phyloP scores from a whole-genome alignment of 2,329 filamentous ascomycete species.

The Colletotrichum sp. region DNA sequence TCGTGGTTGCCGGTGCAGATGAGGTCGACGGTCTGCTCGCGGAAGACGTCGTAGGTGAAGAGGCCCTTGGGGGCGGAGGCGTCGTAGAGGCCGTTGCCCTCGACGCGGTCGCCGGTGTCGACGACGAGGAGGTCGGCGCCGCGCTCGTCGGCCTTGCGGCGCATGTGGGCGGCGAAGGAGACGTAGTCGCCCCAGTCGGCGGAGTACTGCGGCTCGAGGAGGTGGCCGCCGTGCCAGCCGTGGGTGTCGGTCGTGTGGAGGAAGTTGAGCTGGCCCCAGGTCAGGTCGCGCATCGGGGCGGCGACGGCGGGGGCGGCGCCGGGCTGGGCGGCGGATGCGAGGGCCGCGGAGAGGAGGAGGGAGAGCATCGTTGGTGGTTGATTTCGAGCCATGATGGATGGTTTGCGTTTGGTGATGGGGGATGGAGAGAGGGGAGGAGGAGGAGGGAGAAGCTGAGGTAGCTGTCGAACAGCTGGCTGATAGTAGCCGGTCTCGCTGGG shows the following conservation, averaged over 20 bases:
- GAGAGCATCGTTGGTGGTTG: neutral
- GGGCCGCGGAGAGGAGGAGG: neutral
- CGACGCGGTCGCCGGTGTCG: slow-evolving; percentile 91
- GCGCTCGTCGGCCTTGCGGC: slow-evolving; percentile 75
- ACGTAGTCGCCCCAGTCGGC: slow-evolving; percentile 99
- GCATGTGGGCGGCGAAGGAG: slow-evolving; percentile 87
- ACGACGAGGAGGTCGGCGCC: slow-evolving; percentile 90
- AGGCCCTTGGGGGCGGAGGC: slow-evolving; percentile 85
- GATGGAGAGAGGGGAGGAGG: neutral
- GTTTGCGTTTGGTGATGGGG: neutral
- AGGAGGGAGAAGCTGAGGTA: neutral
- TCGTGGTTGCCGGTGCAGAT: slow-evolving; percentile 94
- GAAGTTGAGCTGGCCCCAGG: slow-evolving; percentile 96
- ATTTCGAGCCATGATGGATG: neutral
- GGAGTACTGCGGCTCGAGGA: slow-evolving; percentile 92
- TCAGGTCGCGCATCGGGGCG: slow-evolving; percentile 82
- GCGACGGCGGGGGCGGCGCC: slow-evolving; percentile 78
- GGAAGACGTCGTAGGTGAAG: slow-evolving; percentile 88
- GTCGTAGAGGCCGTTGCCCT: slow-evolving; percentile 95
- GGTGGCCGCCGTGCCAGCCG: slow-evolving; percentile 92
- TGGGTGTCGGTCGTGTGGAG: slow-evolving; percentile 97
- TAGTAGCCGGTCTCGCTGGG: neutral
- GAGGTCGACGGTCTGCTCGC: slow-evolving; percentile 82
- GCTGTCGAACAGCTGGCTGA: neutral
- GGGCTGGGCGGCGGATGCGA: slow-evolving; percentile 69